These are phyloP conservation scores for Podospora pseudoanserina DNA, from an alignment of 495 filamentous ascomycete genomes.

Conservation along the genomic window DNA sequence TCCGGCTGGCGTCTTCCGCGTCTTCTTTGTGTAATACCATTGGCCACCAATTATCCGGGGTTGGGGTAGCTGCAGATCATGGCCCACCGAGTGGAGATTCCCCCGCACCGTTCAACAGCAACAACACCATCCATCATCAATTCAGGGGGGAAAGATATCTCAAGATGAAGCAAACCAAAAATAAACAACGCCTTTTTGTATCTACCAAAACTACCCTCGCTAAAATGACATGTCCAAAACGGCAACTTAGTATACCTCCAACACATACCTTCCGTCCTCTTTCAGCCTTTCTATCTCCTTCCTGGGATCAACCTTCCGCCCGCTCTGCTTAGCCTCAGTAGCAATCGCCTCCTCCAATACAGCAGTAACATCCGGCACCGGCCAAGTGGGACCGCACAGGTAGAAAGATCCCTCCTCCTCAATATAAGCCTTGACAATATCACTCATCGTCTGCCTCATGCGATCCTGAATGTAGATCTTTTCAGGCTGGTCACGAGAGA, in stretches of 20 bases:
- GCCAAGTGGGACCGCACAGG: conserved; percentile 96
- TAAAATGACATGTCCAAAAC: neutral
- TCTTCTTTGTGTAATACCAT: neutral
- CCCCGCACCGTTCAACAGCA: conserved; percentile 12
- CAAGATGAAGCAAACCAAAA: neutral
- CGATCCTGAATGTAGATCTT: conserved; percentile 99
- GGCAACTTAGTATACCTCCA: conserved; percentile 79
- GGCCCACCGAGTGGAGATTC: neutral
- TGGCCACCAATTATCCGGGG: neutral
- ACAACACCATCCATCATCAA: neutral
- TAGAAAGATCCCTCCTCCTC: conserved; percentile 89
- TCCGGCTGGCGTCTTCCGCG: conserved; percentile 15
- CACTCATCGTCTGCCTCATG: conserved; percentile 83
- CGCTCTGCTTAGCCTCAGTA: conserved; percentile 60
- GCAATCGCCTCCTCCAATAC: conserved; percentile 92
- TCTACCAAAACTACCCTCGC: neutral
- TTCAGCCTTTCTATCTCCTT: conserved; percentile 97
- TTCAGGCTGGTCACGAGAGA: conserved; percentile 93
- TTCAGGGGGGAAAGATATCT: neutral
- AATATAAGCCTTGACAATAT: conserved; percentile 87
- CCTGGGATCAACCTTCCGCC: conserved; percentile 77
- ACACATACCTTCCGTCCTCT: conserved; percentile 87
- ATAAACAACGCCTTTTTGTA: neutral
- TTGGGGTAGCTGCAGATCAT: conserved; percentile 3
- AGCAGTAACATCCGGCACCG: conserved; percentile 94